Evolutionary conservation across 176 grass and related monocot genomes (phyloP).

Genomic region (Musa itinerans): DNA sequence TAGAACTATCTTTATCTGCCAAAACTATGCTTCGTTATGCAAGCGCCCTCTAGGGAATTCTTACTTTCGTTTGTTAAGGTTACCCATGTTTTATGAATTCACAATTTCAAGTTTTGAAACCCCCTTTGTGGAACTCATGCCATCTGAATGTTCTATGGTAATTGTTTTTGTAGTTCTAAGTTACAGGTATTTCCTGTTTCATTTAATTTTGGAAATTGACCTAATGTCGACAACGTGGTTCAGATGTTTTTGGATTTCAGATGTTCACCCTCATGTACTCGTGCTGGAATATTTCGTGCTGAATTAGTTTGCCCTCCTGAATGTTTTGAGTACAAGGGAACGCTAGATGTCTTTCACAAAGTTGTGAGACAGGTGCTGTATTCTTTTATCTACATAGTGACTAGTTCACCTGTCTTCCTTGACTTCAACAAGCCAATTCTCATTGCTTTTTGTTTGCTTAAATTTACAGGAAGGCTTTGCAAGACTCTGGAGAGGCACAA

Average conservation of each 20-base stretch:
- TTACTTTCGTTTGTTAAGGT: no score
- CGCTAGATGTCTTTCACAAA: conserved; percentile 83
- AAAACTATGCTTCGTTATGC: no score
- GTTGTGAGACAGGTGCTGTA: conserved; percentile 65
- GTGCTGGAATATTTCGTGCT: conserved; percentile 46
- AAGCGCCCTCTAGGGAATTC: no score
- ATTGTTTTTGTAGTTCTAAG: no score
- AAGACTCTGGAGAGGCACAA: conserved; percentile 85
- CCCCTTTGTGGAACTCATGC: no score
- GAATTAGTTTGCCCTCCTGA: conserved; percentile 67
- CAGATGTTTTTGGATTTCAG: conserved; percentile 68
- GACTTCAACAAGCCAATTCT: background rate
- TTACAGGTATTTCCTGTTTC: background rate
- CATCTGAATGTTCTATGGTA: no score
- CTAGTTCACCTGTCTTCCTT: background rate
- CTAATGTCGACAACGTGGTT: conserved; percentile 10
- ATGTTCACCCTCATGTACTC: conserved; percentile 69
- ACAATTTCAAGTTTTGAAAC: no score
- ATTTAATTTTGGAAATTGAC: conserved; percentile 9
- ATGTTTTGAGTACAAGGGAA: conserved; percentile 91
- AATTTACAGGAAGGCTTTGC: conserved; percentile 66
- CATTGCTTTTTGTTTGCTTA: background rate
- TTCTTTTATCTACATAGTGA: background rate
- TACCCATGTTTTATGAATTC: no score
- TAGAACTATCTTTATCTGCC: no score